Percentiles rank a stretch among this genome's conserved stretches.
These are phyloP conservation scores for Lactifluus hygrophoroides DNA, from an alignment of 768 basidiomycete species.

Conservation along the genomic window DNA sequence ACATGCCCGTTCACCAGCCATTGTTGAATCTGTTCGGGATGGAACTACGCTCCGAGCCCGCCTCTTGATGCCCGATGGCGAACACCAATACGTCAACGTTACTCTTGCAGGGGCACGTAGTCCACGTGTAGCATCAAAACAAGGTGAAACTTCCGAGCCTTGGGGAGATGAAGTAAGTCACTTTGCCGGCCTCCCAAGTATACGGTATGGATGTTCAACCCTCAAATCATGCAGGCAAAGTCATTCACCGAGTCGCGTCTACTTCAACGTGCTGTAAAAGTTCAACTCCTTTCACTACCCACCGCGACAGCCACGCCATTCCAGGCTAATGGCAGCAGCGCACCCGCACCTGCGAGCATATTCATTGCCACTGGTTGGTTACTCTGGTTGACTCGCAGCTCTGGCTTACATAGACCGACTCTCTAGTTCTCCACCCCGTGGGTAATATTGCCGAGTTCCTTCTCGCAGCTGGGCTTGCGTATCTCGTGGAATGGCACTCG, in stretches of 20 bases:
- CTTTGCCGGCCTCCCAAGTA: neutral
- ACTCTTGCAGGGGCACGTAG: slow-evolving; percentile 76
- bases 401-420: neutral
- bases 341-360: slow-evolving; percentile 64
- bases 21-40: slow-evolving; percentile 91
- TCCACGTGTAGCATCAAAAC: slow-evolving; percentile 58
- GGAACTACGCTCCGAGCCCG: slow-evolving; percentile 86
- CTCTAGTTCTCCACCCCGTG: slow-evolving; percentile 73
- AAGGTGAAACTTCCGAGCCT: slow-evolving; percentile 70
- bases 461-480: slow-evolving; percentile 75
- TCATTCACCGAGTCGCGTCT: slow-evolving; percentile 89
- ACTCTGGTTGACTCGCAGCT: neutral
- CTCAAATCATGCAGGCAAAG: slow-evolving; percentile 50
- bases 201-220: neutral
- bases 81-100: slow-evolving; percentile 87
- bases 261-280: slow-evolving; percentile 69
- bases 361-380: slow-evolving; percentile 79
- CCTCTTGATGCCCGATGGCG: slow-evolving; percentile 77
- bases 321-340: slow-evolving; percentile 46
- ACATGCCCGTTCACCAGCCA: slow-evolving; percentile 37
- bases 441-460: slow-evolving; percentile 93
- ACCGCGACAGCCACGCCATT: slow-evolving; percentile 74
- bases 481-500: slow-evolving; percentile 96
- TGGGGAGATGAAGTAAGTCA: slow-evolving; percentile 80
- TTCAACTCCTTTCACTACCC: slow-evolving; percentile 73